Percentiles rank a stretch among this genome's conserved stretches.
These are phyloP conservation scores for Meira miltonrushii DNA, from an alignment of 1,284 basidiomycete species.

Conservation along the genomic window DNA sequence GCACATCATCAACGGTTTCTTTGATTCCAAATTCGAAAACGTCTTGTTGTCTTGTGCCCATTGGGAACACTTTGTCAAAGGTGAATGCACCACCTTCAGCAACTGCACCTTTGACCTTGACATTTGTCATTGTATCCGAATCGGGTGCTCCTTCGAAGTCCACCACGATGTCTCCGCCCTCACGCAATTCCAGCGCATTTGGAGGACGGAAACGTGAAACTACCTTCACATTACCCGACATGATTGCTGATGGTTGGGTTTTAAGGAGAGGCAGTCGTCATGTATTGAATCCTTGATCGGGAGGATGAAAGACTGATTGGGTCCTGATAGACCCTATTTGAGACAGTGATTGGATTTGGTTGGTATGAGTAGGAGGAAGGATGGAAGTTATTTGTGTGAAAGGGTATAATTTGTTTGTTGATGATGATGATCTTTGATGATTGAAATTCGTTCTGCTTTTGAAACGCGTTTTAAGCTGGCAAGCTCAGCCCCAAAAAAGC, in stretches of 20 bases:
- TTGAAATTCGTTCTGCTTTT: background rate
- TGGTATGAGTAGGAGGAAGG: background rate
- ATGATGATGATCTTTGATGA: background rate
- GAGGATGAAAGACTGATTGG: background rate
- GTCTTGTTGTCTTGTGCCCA: constrained; percentile 82
- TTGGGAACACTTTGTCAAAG: constrained; percentile 93
- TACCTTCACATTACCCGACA: constrained; percentile 50
- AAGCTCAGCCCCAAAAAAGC: background rate
- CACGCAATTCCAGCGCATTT: constrained; percentile 83
- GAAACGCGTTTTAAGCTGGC: background rate
- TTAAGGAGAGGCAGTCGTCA: background rate
- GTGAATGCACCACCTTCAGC: constrained; percentile 76
- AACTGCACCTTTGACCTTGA: constrained; percentile 57
- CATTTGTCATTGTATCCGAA: constrained; percentile 73
- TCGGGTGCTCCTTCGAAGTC: constrained; percentile 61
- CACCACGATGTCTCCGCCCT: constrained; percentile 83
- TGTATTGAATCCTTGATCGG: background rate
- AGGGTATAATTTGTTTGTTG: background rate
- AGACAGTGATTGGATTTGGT: background rate
- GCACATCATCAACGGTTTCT: constrained; percentile 74
- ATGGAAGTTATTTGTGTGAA: background rate
- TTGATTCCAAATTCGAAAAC: constrained; percentile 99
- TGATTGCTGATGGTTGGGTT: constrained; percentile 10
- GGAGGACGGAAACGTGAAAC: constrained; percentile 72
- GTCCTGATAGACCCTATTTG: too few species aligned